Percentiles rank a stretch among this genome's conserved stretches.
Evolutionary conservation across 2,329 filamentous ascomycete species (phyloP).

Genomic region (Colletotrichum sp.): DNA sequence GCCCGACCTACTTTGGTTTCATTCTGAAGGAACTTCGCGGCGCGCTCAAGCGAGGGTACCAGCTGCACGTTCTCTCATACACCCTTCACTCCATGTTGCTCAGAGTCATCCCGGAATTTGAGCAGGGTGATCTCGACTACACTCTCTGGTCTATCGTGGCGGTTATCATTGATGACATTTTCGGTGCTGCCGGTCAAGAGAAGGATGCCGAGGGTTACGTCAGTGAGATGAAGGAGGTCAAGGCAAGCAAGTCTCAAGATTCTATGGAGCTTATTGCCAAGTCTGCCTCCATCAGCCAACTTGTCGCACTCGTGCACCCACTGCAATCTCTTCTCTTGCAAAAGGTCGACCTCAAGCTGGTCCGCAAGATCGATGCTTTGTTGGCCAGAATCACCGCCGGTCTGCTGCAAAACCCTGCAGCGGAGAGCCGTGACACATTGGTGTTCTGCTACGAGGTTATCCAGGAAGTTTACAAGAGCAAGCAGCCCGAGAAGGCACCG

Average conservation of each 20-base stretch:
- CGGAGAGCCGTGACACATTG: constrained; percentile 81
- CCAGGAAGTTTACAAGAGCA: constrained; percentile 78
- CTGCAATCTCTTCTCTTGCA: constrained; percentile 81
- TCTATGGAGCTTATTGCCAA: constrained; percentile 93
- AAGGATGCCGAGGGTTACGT: constrained; percentile 97
- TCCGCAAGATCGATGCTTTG: constrained; percentile 90
- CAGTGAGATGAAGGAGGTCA: constrained; percentile 96
- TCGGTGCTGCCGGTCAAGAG: constrained; percentile 89
- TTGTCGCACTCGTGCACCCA: constrained; percentile 79
- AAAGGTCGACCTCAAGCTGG: constrained; percentile 81
- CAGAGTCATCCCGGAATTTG: constrained; percentile 72
- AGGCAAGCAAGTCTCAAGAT: constrained; percentile 97
- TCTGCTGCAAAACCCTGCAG: constrained; percentile 79
- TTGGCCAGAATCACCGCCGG: constrained; percentile 84
- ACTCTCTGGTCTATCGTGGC: constrained; percentile 79
- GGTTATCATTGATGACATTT: constrained; percentile 97
- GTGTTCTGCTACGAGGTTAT: constrained; percentile 96
- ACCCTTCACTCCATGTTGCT: constrained; percentile 93
- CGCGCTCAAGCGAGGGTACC: constrained; percentile 84
- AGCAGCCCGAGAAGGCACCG: constrained; percentile 54
- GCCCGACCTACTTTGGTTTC: constrained; percentile 85
- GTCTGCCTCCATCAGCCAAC: constrained; percentile 75
- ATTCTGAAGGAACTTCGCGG: constrained; percentile 89
- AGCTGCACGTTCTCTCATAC: constrained; percentile 93
- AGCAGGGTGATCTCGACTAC: constrained; percentile 87